Evolutionary conservation across 768 basidiomycete genomes (phyloP).

Genomic region (Mycena kentingensis): DNA sequence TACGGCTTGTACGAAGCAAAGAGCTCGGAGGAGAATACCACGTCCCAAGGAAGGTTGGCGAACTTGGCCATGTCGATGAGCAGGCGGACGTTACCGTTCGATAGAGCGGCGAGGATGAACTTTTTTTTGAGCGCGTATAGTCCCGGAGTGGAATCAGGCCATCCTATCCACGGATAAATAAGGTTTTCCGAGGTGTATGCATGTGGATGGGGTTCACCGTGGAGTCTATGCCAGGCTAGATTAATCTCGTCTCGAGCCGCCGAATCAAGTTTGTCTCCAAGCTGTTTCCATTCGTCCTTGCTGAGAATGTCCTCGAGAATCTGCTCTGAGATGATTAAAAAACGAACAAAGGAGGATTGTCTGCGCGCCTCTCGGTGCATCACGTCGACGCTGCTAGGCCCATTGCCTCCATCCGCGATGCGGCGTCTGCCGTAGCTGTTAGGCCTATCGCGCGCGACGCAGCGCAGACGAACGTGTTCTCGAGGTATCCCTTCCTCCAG

Average conservation of each 20-base stretch:
- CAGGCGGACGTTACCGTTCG: slow-evolving; percentile 65
- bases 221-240: slow-evolving; percentile 60
- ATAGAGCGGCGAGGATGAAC: slow-evolving; percentile 53
- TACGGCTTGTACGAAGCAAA: slow-evolving; percentile 69
- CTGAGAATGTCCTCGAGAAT: slow-evolving; percentile 58
- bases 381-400: slow-evolving; percentile 53
- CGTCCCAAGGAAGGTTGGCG: slow-evolving; percentile 66
- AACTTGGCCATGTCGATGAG: slow-evolving; percentile 67
- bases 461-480: slow-evolving; percentile 43
- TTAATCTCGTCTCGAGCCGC: slow-evolving; percentile 46
- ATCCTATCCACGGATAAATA: slow-evolving; percentile 39
- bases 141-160: slow-evolving; percentile 56
- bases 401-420: slow-evolving; percentile 48
- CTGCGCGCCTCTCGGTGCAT: slow-evolving; percentile 54
- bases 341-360: neutral
- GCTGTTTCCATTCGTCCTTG: slow-evolving; percentile 49
- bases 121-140: slow-evolving; percentile 54
- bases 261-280: slow-evolving; percentile 49
- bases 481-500: slow-evolving; percentile 57
- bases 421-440: slow-evolving; percentile 33
- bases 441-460: neutral
- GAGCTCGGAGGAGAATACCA: slow-evolving; percentile 60
- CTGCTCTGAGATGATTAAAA: slow-evolving; percentile 32
- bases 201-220: slow-evolving; percentile 43
- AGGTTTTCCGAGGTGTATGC: neutral